phyloP scores from a whole-genome alignment of 208 protist genomes.

The Trypanosoma platydactyli region DNA sequence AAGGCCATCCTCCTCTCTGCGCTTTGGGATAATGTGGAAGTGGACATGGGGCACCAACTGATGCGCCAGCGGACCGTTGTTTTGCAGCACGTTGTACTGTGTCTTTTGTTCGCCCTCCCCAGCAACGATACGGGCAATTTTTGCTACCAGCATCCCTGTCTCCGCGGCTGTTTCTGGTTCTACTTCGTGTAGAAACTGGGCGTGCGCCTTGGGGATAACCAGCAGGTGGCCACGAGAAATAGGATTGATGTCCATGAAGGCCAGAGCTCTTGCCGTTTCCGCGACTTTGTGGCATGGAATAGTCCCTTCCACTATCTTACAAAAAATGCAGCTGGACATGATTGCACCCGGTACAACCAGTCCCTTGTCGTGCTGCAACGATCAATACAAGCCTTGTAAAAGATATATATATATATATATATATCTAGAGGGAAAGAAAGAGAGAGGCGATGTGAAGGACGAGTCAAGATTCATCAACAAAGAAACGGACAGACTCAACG shows the following conservation, averaged over 20 bases:
- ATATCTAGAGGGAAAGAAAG: neutral
- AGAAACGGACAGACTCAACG: slow-evolving; percentile 2
- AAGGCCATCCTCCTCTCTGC: slow-evolving; percentile 55
- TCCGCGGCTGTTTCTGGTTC: slow-evolving; percentile 71
- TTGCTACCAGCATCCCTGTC: slow-evolving; percentile 51
- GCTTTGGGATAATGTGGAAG: slow-evolving; percentile 94
- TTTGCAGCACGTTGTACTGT: slow-evolving; percentile 94
- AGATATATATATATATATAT: neutral
- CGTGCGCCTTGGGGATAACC: slow-evolving; percentile 84
- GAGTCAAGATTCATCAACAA: neutral
- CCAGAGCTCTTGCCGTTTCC: slow-evolving; percentile 74
- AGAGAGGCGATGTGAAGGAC: neutral
- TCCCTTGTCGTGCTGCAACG: neutral
- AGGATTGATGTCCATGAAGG: slow-evolving; percentile 91
- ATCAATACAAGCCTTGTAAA: too few species aligned
- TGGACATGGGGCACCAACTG: slow-evolving; percentile 94
- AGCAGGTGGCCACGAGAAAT: slow-evolving; percentile 80
- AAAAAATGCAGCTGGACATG: slow-evolving; percentile 82
- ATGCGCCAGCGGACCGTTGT: slow-evolving; percentile 89
- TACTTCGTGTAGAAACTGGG: slow-evolving; percentile 77
- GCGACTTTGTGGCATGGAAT: slow-evolving; percentile 88
- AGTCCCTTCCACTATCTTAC: slow-evolving; percentile 75
- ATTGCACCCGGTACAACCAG: neutral
- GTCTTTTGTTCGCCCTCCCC: slow-evolving; percentile 43
- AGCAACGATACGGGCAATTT: slow-evolving; percentile 63